Evolutionary conservation across 257 asterid species (phyloP), one percentile per base, ranked within the genome.

Genomic region (Voacanga thouarsii): DNA sequence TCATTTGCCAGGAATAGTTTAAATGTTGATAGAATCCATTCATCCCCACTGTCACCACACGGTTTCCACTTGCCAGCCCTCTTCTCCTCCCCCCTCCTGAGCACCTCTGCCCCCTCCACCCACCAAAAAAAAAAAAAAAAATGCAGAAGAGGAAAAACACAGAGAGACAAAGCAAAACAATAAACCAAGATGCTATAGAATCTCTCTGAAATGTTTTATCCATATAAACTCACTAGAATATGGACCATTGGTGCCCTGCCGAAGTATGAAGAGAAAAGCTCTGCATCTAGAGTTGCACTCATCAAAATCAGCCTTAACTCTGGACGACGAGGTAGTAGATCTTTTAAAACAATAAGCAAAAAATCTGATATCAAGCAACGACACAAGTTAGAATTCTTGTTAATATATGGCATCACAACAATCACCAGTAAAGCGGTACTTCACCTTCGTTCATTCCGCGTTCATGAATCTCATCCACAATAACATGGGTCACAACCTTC

Each of bases 371-470:
- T 55, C 82, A 79, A 81, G 76, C 67, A 75, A 82, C 56, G 41
- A n/a, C 75, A 61, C 83, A 75, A 50, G 83, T 88, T 78, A 81
- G 76, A 74, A 83, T 75, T 71, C 57, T 33, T 57, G 80, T 77
- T 63, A 67, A 67, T 45, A 53, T 30, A n/a, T 69, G 24, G 33
- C 66, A 57, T 63, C 2, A 37, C 23, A n/a, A 41, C 0, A 61
- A 71, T 57, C 74, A 66, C 63, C 63, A 57, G 60, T 63, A 79
- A 66, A 47, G 71, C 74, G 67, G 80, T 45, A 61, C 24, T 83
- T 47, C 79, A 93, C 99, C 99, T 90, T 95, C 99, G 84, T 95
- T 95, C 74, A 95, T 89, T 86, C 98, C 99, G 72, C 98, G 99
- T 78, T 95, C 99, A 86, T 95, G 99, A 83, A 95, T 94, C 87